Percentiles rank a stretch among this genome's conserved stretches.
Conservation (phyloP, 179 eudicot species). For the Camellia oleifera region DNA sequence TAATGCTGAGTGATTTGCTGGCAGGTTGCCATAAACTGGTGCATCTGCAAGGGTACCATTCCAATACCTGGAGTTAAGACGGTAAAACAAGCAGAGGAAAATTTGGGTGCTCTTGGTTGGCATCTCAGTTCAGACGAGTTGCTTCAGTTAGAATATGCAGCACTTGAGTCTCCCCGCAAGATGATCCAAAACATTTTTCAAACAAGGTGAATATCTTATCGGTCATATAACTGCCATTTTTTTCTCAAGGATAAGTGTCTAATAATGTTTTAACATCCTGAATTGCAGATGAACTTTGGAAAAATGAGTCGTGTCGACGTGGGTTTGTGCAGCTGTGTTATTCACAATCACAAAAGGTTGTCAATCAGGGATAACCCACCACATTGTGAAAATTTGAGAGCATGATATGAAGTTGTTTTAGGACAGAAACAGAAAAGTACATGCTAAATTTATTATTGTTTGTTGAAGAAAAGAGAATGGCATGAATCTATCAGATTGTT, state of each 20-base stretch:
- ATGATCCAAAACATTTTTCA: conserved; percentile 95
- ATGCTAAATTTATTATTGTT: no score
- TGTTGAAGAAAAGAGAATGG: no score
- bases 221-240: background rate
- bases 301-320: background rate
- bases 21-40: conserved; percentile 98
- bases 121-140: conserved; percentile 63
- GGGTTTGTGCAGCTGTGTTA: no score
- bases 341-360: no score
- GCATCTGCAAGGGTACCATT: conserved; percentile 81
- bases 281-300: conserved; percentile 1
- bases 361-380: no score
- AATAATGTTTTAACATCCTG: background rate
- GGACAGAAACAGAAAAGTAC: no score
- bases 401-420: no score
- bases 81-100: conserved; percentile 70
- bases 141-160: conserved; percentile 65
- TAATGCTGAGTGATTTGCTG: conserved; percentile 8
- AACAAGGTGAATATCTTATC: conserved; percentile 41
- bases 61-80: conserved; percentile 95
- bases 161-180: conserved; percentile 56
- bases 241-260: background rate
- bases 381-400: no score
- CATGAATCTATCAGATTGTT: no score
- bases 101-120: conserved; percentile 92